These are phyloP conservation scores for Euryodendron excelsum DNA, from an alignment of 148 eudicot species.

Conservation along the genomic window DNA sequence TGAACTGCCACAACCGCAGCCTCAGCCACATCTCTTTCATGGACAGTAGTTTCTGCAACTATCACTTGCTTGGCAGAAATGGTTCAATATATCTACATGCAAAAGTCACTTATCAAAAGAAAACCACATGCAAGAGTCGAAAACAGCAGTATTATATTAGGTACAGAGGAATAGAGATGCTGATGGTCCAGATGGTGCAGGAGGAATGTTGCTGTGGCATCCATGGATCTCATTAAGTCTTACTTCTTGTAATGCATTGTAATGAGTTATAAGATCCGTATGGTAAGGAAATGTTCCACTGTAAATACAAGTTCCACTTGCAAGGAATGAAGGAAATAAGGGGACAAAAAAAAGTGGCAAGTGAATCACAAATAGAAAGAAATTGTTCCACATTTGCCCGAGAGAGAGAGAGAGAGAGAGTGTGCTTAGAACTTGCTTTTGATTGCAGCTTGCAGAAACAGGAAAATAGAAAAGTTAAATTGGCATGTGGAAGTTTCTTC, in stretches of 20 bases:
- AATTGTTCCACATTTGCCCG: background rate
- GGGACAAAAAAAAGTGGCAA: background rate
- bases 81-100: background rate
- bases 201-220: background rate
- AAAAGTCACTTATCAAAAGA: too few relatives aligned
- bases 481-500: background rate
- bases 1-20: slow-evolving; percentile 21
- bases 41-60: slow-evolving; percentile 13
- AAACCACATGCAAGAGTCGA: background rate
- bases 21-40: slow-evolving; percentile 22
- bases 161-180: background rate
- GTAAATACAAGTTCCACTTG: background rate
- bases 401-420: background rate
- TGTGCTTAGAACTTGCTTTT: background rate
- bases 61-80: background rate
- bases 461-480: background rate
- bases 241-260: background rate
- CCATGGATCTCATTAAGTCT: background rate
- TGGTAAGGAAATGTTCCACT: background rate
- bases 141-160: too few relatives aligned
- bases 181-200: background rate
- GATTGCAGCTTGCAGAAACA: background rate
- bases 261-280: background rate
- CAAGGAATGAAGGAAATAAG: too few relatives aligned
- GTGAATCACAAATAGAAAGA: background rate